phyloP scores from a whole-genome alignment of 2,329 filamentous ascomycete genomes.

The Paraphaeosphaeria minitans region DNA sequence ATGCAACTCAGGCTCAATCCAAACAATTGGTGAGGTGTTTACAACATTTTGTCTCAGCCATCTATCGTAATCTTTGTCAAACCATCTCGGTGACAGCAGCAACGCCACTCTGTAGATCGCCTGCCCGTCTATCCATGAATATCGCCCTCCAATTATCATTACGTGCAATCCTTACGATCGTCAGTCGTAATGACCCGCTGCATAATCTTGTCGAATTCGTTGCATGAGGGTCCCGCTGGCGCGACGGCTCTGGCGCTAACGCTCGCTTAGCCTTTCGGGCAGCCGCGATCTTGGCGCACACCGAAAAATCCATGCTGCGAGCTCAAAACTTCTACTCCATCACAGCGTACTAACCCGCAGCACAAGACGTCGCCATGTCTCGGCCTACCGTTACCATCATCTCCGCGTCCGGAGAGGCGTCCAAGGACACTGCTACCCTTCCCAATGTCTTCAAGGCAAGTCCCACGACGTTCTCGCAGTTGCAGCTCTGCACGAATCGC shows the following conservation, averaged over 20 bases:
- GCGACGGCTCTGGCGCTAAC: neutral
- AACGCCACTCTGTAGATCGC: neutral
- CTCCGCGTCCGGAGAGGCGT: constrained; percentile 92
- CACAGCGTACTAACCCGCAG: constrained; percentile 34
- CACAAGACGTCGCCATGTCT: constrained; percentile 62
- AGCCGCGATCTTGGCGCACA: constrained; percentile 7
- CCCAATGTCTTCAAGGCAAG: constrained; percentile 86
- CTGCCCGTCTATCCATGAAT: neutral
- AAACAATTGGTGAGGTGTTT: neutral
- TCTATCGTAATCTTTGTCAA: neutral
- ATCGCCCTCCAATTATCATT: neutral
- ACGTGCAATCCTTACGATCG: neutral
- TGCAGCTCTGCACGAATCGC: constrained; percentile 2
- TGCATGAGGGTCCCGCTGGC: neutral
- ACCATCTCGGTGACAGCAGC: neutral
- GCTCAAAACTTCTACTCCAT: constrained; percentile 9
- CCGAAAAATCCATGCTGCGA: constrained; percentile 9
- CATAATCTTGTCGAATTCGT: neutral
- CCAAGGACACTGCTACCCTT: constrained; percentile 86
- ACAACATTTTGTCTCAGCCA: neutral
- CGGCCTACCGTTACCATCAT: constrained; percentile 98
- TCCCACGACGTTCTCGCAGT: constrained; percentile 22
- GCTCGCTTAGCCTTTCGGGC: constrained; percentile 9
- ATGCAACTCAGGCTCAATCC: neutral
- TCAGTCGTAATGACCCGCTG: neutral